Evolutionary conservation across 768 basidiomycete genomes (phyloP).

Genomic region (Auriscalpium vulgare): DNA sequence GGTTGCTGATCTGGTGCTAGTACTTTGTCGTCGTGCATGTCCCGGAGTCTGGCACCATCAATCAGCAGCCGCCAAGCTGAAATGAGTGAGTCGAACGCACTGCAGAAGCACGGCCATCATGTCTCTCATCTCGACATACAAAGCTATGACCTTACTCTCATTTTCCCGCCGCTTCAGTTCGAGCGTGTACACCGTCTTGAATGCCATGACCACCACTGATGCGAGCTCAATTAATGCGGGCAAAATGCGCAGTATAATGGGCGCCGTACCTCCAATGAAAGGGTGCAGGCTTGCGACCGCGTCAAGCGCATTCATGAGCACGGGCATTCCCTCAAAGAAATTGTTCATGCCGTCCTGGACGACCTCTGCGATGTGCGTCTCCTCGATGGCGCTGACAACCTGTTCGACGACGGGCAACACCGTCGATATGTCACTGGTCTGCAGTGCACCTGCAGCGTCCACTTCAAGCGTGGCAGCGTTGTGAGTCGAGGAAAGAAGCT

Average conservation of each 20-base stretch:
- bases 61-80: too few relatives aligned
- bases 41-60: slow-evolving; percentile 21
- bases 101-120: slow-evolving; percentile 29
- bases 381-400: background rate
- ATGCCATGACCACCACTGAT: slow-evolving; percentile 40
- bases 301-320: slow-evolving; percentile 20
- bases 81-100: too few relatives aligned
- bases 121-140: slow-evolving; percentile 44
- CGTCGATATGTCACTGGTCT: background rate
- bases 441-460: background rate
- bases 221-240: too few relatives aligned
- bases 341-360: slow-evolving; percentile 16
- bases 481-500: background rate
- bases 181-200: slow-evolving; percentile 39
- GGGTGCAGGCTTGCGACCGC: slow-evolving; percentile 22
- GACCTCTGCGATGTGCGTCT: background rate
- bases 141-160: slow-evolving; percentile 37
- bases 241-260: too few relatives aligned
- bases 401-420: background rate
- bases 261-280: slow-evolving; percentile 19
- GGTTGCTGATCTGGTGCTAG: slow-evolving; percentile 23
- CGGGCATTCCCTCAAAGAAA: slow-evolving; percentile 20
- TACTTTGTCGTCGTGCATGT: slow-evolving; percentile 22
- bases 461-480: too few relatives aligned
- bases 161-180: slow-evolving; percentile 44